Base-by-base conservation (phyloP, 129 eudicot species). In the Centaurea solstitialis region DNA sequence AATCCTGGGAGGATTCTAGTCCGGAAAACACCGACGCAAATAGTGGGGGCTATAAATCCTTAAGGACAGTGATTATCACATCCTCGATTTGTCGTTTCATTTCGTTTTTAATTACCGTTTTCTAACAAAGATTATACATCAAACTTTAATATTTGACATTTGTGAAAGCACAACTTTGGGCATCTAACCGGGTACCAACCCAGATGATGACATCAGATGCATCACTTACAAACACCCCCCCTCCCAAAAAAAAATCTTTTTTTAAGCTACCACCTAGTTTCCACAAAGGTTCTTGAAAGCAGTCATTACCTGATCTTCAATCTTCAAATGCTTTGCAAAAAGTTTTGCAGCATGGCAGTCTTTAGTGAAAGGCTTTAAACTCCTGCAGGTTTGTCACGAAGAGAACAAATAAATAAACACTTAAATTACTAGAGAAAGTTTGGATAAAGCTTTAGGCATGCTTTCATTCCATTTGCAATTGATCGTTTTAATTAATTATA, bases 301-400 rank as follows among this genome's bases (percentile, higher is more conserved):
- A 38, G 26, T 22, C 9, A 26, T 45, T 77, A 94, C 98, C 99
- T 94, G 99, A 13, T 94, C 99, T 76, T 92, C 94, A 65, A 94
- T 81, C 93, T 94, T 94, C 90, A 94, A 87, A 83, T 94, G 99
- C 89, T 94, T 94, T 4, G 99, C 92, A 84, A 94, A 94, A 62
- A 92, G 91, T 87, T 94, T 94, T 59, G 90, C 93, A 81, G 94
- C 89, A 40, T 68, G 96, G 77, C 97, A 94, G 35, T 92, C 97
- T 80, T 76, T 85, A 20, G 97, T 90, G 74, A 94, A 92, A 65
- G 91, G 84, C 86, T 93, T 88, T 88, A 94, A 86, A 82, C 92
- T 91, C 92, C 97, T 92, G 83, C 62, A 83, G 70, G 61, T 70
- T 28, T 76, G 78, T 76, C 77, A 70, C 10, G 40, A 85, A 70